phyloP scores from a whole-genome alignment of 305 asterid species.

The Andrographis paniculata region DNA sequence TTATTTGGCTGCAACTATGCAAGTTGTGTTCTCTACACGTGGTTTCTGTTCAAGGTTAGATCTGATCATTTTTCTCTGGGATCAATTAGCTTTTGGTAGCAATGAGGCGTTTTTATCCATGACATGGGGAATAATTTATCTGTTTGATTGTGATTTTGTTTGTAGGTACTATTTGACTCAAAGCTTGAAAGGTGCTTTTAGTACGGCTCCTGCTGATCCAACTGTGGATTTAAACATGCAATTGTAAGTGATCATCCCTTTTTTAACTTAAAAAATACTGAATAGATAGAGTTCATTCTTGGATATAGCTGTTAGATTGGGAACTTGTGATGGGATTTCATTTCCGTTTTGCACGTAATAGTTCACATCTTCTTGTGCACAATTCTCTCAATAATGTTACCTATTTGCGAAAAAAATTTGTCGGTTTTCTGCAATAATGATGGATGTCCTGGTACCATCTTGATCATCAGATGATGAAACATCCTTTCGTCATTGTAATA shows the following conservation, averaged over 20 bases:
- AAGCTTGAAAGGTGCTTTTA: conserved; percentile 63
- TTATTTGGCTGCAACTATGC: conserved; percentile 97
- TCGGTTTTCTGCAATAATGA: background rate
- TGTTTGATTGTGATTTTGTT: conserved; percentile 14
- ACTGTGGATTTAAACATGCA: conserved; percentile 87
- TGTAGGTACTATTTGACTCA: conserved; percentile 61
- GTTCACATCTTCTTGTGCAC: no score
- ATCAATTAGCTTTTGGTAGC: conserved; percentile 12
- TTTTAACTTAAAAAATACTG: background rate
- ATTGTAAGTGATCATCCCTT: conserved; percentile 55
- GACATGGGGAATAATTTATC: conserved; percentile 5
- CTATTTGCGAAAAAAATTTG: no score
- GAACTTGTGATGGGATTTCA: no score
- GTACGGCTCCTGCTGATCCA: conserved; percentile 85
- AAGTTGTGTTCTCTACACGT: conserved; percentile 75
- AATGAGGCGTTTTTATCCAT: conserved; percentile 11
- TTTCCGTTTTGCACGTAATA: no score
- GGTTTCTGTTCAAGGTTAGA: conserved; percentile 79
- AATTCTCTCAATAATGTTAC: no score
- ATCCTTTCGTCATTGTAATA: background rate
- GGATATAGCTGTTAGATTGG: no score
- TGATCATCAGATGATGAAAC: conserved; percentile 5
- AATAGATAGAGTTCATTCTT: no score
- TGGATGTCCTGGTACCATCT: conserved; percentile 8
- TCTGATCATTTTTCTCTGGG: conserved; percentile 9